Evolutionary conservation across 1,284 basidiomycete species (phyloP), one percentile per base, ranked within the genome.

Genomic region (Rhodotorula sp.): DNA sequence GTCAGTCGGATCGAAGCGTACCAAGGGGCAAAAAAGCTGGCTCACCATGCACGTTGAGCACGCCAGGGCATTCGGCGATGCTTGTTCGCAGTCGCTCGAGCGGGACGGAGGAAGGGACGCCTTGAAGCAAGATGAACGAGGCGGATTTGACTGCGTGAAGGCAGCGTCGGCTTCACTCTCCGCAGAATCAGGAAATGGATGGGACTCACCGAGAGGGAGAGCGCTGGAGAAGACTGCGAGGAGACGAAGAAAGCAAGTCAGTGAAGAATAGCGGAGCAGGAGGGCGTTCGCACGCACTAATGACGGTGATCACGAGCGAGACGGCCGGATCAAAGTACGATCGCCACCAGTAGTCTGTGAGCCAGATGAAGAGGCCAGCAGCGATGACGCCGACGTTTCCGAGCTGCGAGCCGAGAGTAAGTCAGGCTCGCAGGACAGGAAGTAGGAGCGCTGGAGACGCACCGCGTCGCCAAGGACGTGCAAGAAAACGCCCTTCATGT

Each of bases 371-470:
- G 16, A 98, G 85, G 73, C 96, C 96, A 8, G 94, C 91, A 37
- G 89, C 87, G 71, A 99, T 98, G 72, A 99, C 96, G 70, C 96
- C 96, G 71, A 98, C 90, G 80, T 99, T 99, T 67, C 96, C 95
- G 52, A 97, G 85, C 31, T 77, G 64, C 18, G 24, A 5, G 9
- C 24, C 8, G 10, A n/a, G 46, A 4, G 18, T 4, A 24, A 8
- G 46, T 31, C 22, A 51, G 59, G 44, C 11, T 7, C 20, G 10
- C n/a, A 16, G 4, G 9, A 13, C 13, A n/a, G n/a, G n/a, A n/a
- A 28, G 34, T 9, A 18, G 8, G 20, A 8, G 10, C 31, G 10
- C 37, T 0, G n/a, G 15, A 18, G 20, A 79, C 81, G 78, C 68
- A 81, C 72, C 30, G 96, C 96, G 82, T 99, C 96, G 47, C 96